Conservation (phyloP, 140 eudicot genomes). For the Anethum foeniculum region DNA sequence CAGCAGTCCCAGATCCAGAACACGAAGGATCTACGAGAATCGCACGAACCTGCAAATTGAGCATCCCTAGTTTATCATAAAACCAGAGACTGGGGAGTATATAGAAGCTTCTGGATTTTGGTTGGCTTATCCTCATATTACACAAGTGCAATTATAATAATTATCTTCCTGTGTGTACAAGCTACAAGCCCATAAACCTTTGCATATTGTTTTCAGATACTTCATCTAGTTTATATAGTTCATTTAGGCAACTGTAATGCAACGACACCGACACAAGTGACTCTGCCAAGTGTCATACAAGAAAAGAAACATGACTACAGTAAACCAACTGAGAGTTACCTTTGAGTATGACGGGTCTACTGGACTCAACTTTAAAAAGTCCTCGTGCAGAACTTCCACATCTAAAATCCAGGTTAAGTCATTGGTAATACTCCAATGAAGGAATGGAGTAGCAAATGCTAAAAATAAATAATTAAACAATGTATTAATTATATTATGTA, state of each 20-base stretch:
- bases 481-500: not conserved
- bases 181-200: not conserved
- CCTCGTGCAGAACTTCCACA: conserved; percentile 64
- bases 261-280: not conserved
- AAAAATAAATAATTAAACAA: not conserved
- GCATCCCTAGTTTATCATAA: not conserved
- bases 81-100: not conserved
- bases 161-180: not conserved
- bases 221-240: not conserved
- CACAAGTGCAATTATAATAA: not conserved
- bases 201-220: not conserved
- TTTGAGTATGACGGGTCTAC: conserved; percentile 59
- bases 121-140: not conserved
- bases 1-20: conserved; percentile 95
- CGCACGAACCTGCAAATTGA: conserved; percentile 58
- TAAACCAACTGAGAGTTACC: conserved; percentile 27
- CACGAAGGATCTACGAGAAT: conserved; percentile 94
- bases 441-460: not conserved
- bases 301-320: not conserved
- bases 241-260: not conserved
- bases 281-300: not conserved
- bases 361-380: conserved; percentile 73
- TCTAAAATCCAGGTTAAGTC: conserved; percentile 55
- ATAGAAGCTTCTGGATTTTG: not conserved
- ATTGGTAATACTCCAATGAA: conserved; percentile 3